Evolutionary conservation across 148 eudicot species (phyloP).

Genomic region (Nepenthes gracilis): DNA sequence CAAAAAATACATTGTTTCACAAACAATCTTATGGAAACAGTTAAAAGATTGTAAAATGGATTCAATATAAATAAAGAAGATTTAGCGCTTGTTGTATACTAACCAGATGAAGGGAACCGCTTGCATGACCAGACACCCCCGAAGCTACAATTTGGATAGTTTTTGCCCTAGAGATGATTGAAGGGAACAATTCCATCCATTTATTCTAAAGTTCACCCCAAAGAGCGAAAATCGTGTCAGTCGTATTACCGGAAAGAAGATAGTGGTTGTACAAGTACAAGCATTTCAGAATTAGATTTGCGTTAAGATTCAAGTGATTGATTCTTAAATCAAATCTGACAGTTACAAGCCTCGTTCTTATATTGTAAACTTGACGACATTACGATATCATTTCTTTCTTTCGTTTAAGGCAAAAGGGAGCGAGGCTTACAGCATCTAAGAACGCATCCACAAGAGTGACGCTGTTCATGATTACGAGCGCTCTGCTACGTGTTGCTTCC

Average conservation of each 20-base stretch:
- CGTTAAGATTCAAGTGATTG: too few species aligned
- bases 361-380: too few species aligned
- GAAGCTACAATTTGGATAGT: conserved; percentile 63
- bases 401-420: too few species aligned
- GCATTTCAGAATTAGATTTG: too few species aligned
- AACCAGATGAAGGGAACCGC: conserved; percentile 83
- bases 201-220: conserved; percentile 30
- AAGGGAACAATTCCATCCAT: conserved; percentile 88
- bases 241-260: too few species aligned
- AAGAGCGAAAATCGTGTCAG: too few species aligned
- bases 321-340: too few species aligned
- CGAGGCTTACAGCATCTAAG: conserved; percentile 61
- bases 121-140: conserved; percentile 55
- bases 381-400: too few species aligned
- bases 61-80: background rate
- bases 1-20: background rate
- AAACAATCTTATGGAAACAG: background rate
- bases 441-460: conserved; percentile 83
- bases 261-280: too few species aligned
- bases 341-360: too few species aligned
- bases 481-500: conserved; percentile 59
- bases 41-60: background rate
- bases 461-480: conserved; percentile 88
- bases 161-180: conserved; percentile 66
- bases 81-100: conserved; percentile 4